These are phyloP conservation scores for Candida golubevii DNA, from an alignment of 805 yeast genomes.

Conservation along the genomic window DNA sequence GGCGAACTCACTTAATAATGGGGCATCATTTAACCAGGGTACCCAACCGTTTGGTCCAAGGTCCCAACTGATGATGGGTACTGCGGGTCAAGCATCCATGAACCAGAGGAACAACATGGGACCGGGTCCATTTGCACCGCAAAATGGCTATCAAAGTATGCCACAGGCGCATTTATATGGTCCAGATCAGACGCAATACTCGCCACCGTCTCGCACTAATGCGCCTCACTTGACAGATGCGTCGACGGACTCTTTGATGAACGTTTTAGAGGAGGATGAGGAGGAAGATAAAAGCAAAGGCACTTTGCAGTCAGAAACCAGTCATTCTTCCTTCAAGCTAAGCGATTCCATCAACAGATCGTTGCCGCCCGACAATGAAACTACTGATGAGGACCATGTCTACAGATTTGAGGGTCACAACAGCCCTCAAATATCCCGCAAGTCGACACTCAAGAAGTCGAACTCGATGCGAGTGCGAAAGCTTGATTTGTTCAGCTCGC, in stretches of 20 bases:
- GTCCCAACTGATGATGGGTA: no score
- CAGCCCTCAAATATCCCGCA: constrained; percentile 30
- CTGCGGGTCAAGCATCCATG: no score
- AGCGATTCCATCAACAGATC: not conserved
- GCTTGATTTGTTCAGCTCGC: constrained; percentile 29
- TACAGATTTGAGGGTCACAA: constrained; percentile 30
- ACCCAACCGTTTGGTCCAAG: no score
- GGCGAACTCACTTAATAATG: constrained; percentile 14
- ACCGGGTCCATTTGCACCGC: no score
- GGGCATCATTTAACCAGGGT: not conserved
- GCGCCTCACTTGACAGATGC: constrained; percentile 1
- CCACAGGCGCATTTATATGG: not conserved
- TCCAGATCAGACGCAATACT: not conserved
- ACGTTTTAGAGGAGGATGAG: constrained; percentile 18
- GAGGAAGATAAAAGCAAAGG: constrained; percentile 7
- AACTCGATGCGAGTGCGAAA: constrained; percentile 40
- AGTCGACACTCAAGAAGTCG: constrained; percentile 36
- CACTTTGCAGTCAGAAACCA: not conserved
- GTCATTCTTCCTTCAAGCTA: constrained; percentile 1
- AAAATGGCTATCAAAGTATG: not conserved
- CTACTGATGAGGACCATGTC: constrained; percentile 22
- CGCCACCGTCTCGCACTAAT: not conserved
- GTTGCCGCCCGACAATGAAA: not conserved
- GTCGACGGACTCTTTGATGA: constrained; percentile 16
- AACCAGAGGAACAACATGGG: no score